A percentile compares a stretch with the other conserved stretches of the same genome.
phyloP scores from a whole-genome alignment of 1,139 yeast species.

The Protomyces inundatus region DNA sequence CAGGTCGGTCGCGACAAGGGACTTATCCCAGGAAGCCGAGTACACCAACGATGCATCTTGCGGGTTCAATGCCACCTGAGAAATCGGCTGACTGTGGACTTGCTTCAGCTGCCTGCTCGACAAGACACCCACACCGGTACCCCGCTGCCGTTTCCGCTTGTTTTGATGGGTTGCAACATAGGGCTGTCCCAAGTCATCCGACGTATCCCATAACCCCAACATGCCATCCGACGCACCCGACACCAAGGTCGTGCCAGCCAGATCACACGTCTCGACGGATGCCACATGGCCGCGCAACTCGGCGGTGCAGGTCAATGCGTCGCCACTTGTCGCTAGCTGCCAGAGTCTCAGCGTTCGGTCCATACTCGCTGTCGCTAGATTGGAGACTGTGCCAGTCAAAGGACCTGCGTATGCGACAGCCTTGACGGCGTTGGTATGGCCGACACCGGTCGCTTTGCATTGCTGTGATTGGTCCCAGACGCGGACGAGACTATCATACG shows the following conservation, averaged over 20 bases:
- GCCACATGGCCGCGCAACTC: conserved; percentile 15
- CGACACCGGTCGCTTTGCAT: conserved; percentile 52
- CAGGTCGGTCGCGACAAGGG: conserved; percentile 91
- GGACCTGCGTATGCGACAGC: conserved; percentile 87
- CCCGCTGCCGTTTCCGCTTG: conserved; percentile 11
- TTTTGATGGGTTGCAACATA: conserved; percentile 2
- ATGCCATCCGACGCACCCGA: conserved; percentile 21
- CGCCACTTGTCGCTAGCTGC: conserved; percentile 55
- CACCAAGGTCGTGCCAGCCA: conserved; percentile 1
- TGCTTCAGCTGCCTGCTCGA: conserved; percentile 5
- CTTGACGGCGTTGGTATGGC: conserved; percentile 68
- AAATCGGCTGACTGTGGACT: conserved; percentile 1
- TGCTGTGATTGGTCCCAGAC: conserved; percentile 53
- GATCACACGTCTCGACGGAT: conserved; percentile 18
- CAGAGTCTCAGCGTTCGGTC: conserved; percentile 86
- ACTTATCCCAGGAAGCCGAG: conserved; percentile 91
- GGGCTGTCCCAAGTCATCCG: conserved; percentile 2
- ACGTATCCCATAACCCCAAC: conserved; percentile 15
- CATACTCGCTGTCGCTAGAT: conserved; percentile 75
- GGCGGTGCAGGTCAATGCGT: conserved; percentile 33
- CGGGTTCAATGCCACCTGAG: conserved; percentile 6
- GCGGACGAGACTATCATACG: conserved; percentile 90
- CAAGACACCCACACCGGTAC: conserved; percentile 24
- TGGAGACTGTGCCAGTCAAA: conserved; percentile 64
- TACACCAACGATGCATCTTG: conserved; percentile 40